Evolutionary conservation across 768 basidiomycete species (phyloP), one percentile per base, ranked within the genome.

Genomic region (Trametes cingulata): DNA sequence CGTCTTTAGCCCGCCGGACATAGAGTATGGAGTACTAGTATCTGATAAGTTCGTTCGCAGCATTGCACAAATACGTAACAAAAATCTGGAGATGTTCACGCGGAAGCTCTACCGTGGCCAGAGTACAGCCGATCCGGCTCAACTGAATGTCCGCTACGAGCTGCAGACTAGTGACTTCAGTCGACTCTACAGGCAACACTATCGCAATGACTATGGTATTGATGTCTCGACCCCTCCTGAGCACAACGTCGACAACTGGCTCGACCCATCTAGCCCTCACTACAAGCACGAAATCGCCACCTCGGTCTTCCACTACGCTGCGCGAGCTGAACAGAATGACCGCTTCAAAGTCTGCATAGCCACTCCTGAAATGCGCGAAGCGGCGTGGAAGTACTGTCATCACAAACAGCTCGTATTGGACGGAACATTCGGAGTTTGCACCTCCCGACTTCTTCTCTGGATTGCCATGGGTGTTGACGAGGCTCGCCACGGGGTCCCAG

Each of bases 391-490:
- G 42, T 65, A 67, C 43, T 56, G 57, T 19, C 70, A 71, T 42
- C 36, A 40, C 6, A 51, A 45, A 8, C 50, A 51, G 35, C 50
- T 51, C 1, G 17, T 51, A 2, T 22, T 67, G 9, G 66, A 67
- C 37, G 62, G 65, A 1, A 67, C 66, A 14, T 68, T 68, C 36
- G 65, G 67, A 0, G 36, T 68, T 8, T 68, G 66, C 29, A 42
- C 42, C 29, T 24, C 57, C 57, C 61, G 50, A 60, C 60, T 52
- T 52, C 68, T 74, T 1, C 67, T 76, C 7, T 63, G 67, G 14
- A 73, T 77, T 49, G 60, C 69, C 6, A 69, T 77, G 69, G 75
- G 65, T 1, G 22, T 74, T 8, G 69, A 77, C 52, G 65, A 72
- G 15, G 48, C 55, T 14, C 41, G 61, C 1, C 56, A 62, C 6